Conservation (phyloP, 768 basidiomycete species). For the Pleurotus tuber-regium region DNA sequence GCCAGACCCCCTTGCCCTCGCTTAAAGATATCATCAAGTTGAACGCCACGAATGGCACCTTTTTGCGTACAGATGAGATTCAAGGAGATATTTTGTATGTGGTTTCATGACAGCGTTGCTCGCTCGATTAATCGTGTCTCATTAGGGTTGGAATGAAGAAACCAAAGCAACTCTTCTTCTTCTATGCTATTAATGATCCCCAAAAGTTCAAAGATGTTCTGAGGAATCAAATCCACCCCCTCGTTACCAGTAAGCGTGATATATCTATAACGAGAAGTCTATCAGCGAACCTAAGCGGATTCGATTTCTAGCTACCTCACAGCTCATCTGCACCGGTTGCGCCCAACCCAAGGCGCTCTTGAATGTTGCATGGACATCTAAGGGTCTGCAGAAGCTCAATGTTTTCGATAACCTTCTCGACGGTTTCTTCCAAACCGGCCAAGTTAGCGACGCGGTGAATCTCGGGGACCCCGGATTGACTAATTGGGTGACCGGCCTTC, state of each 20-base stretch:
- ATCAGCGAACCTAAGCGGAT: no score
- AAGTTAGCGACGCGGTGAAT: neutral
- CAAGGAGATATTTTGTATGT: constrained; percentile 4
- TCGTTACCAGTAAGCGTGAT: neutral
- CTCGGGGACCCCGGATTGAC: neutral
- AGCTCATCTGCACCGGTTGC: constrained; percentile 3
- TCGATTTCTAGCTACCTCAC: neutral
- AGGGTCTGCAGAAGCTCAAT: neutral
- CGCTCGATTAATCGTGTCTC: neutral
- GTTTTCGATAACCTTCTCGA: neutral
- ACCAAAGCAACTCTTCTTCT: constrained; percentile 2
- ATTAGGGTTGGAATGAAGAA: constrained; percentile 7
- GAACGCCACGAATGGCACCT: constrained; percentile 6
- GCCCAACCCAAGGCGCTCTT: neutral
- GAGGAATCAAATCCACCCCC: neutral
- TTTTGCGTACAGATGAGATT: neutral
- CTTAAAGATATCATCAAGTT: neutral
- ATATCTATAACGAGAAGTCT: no score
- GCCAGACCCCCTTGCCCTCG: neutral
- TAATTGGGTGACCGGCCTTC: neutral
- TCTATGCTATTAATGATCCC: constrained; percentile 2
- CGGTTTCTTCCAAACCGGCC: neutral
- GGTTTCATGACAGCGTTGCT: neutral
- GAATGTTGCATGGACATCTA: constrained; percentile 3
- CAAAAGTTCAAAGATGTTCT: constrained; percentile 1